Evolutionary conservation across 2,329 filamentous ascomycete genomes (phyloP).

Genomic region (Calcarisporium arbuscula): DNA sequence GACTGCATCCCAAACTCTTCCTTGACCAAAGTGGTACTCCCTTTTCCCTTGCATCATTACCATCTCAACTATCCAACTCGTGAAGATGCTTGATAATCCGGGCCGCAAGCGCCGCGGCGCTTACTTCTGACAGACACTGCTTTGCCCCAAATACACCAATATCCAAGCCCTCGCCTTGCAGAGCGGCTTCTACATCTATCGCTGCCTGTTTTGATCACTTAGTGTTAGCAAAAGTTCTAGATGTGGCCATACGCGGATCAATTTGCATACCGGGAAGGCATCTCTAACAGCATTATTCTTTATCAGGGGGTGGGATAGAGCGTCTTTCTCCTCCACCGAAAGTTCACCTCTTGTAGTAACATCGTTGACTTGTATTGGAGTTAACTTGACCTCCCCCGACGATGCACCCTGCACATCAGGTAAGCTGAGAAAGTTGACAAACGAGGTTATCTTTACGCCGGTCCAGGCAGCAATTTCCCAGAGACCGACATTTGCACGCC

Average conservation of each 20-base stretch:
- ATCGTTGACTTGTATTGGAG: too few species aligned
- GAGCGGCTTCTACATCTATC: constrained; percentile 33
- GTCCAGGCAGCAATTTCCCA: constrained; percentile 73
- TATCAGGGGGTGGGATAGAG: constrained; percentile 8
- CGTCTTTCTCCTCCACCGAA: background rate
- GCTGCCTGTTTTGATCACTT: constrained; percentile 23
- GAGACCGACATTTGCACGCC: constrained; percentile 54
- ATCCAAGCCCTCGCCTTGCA: constrained; percentile 24
- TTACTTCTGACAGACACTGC: constrained; percentile 17
- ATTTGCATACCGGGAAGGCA: constrained; percentile 21
- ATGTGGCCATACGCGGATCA: background rate
- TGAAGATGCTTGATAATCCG: constrained; percentile 16
- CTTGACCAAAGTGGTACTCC: too few species aligned
- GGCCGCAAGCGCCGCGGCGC: constrained; percentile 18
- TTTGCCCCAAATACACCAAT: constrained; percentile 35
- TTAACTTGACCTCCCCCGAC: constrained; percentile 6
- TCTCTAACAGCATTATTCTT: constrained; percentile 17
- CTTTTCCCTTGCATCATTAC: too few species aligned
- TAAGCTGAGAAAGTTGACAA: constrained; percentile 73
- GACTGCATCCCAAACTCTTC: too few species aligned
- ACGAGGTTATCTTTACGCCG: constrained; percentile 60
- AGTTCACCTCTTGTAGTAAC: background rate
- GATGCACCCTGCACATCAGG: constrained; percentile 19
- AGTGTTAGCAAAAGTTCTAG: constrained; percentile 6
- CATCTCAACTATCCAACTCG: constrained; percentile 5